Conservation (phyloP, 1,284 basidiomycete genomes). For the Puccinia coronata region DNA sequence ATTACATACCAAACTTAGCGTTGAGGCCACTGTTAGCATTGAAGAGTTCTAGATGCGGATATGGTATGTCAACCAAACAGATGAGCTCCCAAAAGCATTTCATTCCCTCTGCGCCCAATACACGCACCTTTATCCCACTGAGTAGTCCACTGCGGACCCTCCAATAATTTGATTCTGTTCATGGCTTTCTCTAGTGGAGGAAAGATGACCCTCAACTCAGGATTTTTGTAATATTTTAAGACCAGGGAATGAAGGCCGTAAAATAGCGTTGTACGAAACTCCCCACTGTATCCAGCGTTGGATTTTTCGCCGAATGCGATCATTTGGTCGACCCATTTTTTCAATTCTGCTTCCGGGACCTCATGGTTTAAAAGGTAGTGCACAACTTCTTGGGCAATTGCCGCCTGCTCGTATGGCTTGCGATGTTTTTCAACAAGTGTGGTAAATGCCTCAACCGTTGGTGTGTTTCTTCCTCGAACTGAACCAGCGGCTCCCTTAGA, state of each 20-base stretch:
- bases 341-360: not conserved
- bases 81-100: not conserved
- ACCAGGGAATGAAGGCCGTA: constrained; percentile 8
- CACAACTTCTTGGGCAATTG: not conserved
- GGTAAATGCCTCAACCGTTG: not conserved
- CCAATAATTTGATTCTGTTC: not conserved
- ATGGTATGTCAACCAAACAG: not conserved
- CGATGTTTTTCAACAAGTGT: not conserved
- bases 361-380: not conserved
- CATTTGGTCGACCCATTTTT: not conserved
- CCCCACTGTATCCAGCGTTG: not conserved
- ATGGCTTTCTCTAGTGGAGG: not conserved
- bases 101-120: not conserved
- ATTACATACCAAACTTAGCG: not conserved
- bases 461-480: not conserved
- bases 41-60: not conserved
- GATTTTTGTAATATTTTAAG: not conserved
- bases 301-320: not conserved
- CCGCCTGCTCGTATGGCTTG: not conserved
- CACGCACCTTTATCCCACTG: not conserved
- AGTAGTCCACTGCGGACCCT: not conserved
- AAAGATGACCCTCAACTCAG: not conserved
- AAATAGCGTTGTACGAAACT: not conserved
- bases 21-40: not conserved
- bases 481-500: not conserved